phyloP scores from a whole-genome alignment of 2,329 filamentous ascomycete genomes.

The Fusarium sp. region DNA sequence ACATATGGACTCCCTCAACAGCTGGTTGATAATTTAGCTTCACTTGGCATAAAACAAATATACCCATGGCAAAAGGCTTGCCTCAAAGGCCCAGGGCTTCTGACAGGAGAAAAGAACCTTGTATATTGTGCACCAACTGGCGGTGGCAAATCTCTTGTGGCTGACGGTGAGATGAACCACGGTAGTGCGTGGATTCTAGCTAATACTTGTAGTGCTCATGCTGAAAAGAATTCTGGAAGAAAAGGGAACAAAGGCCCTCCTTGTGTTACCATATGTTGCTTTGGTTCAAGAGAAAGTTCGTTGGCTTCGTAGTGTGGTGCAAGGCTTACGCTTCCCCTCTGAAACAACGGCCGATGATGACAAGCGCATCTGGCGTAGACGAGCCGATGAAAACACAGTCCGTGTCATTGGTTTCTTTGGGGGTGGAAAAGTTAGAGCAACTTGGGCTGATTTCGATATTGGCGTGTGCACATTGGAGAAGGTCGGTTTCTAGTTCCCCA shows the following conservation, averaged over 20 bases:
- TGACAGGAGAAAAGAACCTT: slow-evolving; percentile 72
- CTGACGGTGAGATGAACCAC: slow-evolving; percentile 57
- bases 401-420: slow-evolving; percentile 79
- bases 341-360: slow-evolving; percentile 48
- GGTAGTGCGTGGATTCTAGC: not conserved
- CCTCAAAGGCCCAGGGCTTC: slow-evolving; percentile 71
- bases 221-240: slow-evolving; percentile 74
- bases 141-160: slow-evolving; percentile 80
- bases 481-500: slow-evolving; percentile 41
- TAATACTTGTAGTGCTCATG: slow-evolving; percentile 66
- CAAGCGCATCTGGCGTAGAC: slow-evolving; percentile 60
- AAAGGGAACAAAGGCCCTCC: slow-evolving; percentile 71
- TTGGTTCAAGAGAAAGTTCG: slow-evolving; percentile 82
- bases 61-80: slow-evolving; percentile 85
- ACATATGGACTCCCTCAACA: slow-evolving; percentile 69
- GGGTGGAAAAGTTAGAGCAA: slow-evolving; percentile 72
- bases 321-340: slow-evolving; percentile 60
- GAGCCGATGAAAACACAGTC: slow-evolving; percentile 66
- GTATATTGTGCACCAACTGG: slow-evolving; percentile 85
- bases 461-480: slow-evolving; percentile 85
- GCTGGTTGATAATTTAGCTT: slow-evolving; percentile 71
- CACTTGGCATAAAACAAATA: slow-evolving; percentile 75
- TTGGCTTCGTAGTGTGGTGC: slow-evolving; percentile 74
- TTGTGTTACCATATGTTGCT: slow-evolving; percentile 81
- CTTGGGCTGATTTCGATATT: slow-evolving; percentile 80